Evolutionary conservation across 1,284 basidiomycete genomes (phyloP).

Genomic region (Sporisorium iseilematis-ciliati): DNA sequence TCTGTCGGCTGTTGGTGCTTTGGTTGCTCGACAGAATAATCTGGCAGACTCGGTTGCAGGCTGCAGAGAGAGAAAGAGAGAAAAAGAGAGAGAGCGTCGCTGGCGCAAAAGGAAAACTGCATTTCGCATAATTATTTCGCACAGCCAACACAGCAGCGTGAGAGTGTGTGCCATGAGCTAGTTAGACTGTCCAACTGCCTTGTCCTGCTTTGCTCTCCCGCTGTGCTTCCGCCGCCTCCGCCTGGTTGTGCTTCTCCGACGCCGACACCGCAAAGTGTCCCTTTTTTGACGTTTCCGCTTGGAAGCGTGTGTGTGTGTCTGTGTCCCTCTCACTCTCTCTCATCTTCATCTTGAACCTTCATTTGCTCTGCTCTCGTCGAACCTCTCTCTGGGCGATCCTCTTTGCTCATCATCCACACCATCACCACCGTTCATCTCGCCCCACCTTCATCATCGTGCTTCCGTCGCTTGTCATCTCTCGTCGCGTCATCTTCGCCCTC

Average conservation of each 20-base stretch:
- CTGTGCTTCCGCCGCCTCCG: not conserved
- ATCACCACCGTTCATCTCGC: not conserved
- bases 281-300: not conserved
- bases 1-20: no score
- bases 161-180: no score
- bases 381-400: not conserved
- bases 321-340: not conserved
- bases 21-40: no score
- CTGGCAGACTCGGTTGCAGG: no score
- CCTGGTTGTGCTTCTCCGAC: no score
- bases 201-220: not conserved
- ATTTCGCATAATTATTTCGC: constrained; percentile 1
- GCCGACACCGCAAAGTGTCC: not conserved
- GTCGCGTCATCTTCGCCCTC: not conserved
- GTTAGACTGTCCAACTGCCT: no score
- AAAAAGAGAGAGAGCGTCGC: not conserved
- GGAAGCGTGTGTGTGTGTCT: no score
- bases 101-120: not conserved
- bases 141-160: not conserved
- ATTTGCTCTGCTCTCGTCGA: not conserved
- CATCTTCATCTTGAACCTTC: not conserved
- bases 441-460: constrained; percentile 2
- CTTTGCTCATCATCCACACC: not conserved
- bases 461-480: not conserved
- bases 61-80: no score